Evolutionary conservation across 805 yeast species (phyloP), one percentile per base, ranked within the genome.

Genomic region (Kurtzmaniella cleridarum): DNA sequence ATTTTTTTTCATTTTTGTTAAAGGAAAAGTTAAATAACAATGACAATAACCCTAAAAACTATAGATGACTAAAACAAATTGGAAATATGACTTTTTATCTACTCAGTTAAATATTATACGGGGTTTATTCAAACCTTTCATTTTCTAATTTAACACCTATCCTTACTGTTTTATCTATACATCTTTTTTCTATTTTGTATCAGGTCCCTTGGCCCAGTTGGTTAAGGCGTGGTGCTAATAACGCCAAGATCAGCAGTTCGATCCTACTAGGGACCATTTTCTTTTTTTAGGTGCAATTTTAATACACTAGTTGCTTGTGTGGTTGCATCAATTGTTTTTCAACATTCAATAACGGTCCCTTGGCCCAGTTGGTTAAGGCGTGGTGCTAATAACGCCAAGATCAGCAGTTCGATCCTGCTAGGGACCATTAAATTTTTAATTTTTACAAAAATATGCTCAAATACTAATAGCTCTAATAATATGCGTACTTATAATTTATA

Each of bases 351-450:
- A 11, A 73, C 27, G 72, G 71, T 66, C 73, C 72, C 73, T 67
- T 66, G 72, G 73, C 73, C 73, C 68, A 67, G 73, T 67, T 66
- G 72, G 73, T 67, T 66, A 67, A 63, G 72, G 72, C 72, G 72
- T 55, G 72, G 73, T 66, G 73, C 72, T 67, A 67, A 67, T 66
- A 67, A 67, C 72, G 71, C 73, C 73, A 54, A 68, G 86, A 79
- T 79, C 86, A 78, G 84, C 86, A 77, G 86, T 79, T 79, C 86
- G 86, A 79, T 78, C 86, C 86, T 77, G 86, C 84, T 78, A 79
- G 84, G 84, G 84, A 79, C 78, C 86, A 79, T 55, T 62, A 51
- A n/a, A n/a, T n/a, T n/a, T n/a, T n/a, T n/a, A n/a, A n/a, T n/a
- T n/a, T n/a, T n/a, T n/a, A n/a, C n/a, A n/a, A n/a, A n/a, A n/a